Evolutionary conservation across 306 rosid genomes (phyloP).

Genomic region (Glycine tomentella): DNA sequence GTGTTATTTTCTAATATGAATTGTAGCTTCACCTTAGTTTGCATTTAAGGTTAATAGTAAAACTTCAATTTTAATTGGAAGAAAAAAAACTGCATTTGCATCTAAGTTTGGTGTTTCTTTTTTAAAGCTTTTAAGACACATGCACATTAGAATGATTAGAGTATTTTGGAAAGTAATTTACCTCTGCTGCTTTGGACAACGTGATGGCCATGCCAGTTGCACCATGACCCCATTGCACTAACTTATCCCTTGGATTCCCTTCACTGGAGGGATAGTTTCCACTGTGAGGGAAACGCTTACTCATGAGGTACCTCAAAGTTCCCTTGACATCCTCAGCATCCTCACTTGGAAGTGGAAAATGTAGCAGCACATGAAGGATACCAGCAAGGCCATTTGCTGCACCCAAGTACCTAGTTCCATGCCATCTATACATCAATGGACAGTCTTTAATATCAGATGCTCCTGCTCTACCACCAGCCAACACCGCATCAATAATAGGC

Average conservation of each 20-base stretch:
- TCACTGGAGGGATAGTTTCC: slow-evolving; percentile 97
- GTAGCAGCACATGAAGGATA: slow-evolving; percentile 77
- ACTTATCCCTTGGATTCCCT: slow-evolving; percentile 83
- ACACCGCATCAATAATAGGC: slow-evolving; percentile 73
- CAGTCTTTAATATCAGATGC: slow-evolving; percentile 77
- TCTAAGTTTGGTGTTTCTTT: too few relatives aligned
- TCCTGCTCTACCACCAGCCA: slow-evolving; percentile 93
- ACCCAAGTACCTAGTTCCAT: slow-evolving; percentile 90
- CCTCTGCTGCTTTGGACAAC: slow-evolving; percentile 89
- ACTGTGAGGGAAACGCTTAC: slow-evolving; percentile 79
- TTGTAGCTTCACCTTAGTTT: too few relatives aligned
- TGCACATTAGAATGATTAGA: neutral
- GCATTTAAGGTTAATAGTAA: too few relatives aligned
- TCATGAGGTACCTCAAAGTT: slow-evolving; percentile 78
- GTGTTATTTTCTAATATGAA: too few relatives aligned
- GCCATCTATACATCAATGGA: slow-evolving; percentile 95
- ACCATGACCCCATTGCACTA: slow-evolving; percentile 94
- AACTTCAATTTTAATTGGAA: too few relatives aligned
- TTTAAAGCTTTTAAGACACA: neutral
- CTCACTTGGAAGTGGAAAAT: slow-evolving; percentile 71
- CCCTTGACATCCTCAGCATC: slow-evolving; percentile 82
- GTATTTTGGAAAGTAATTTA: slow-evolving; percentile 33
- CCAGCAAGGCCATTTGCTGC: slow-evolving; percentile 94
- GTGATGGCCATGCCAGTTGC: slow-evolving; percentile 89
- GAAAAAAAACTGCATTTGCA: too few relatives aligned